A percentile compares a stretch with the other conserved stretches of the same genome.
Conservation (phyloP, 768 basidiomycete genomes). For the Phanerochaete sordida region DNA sequence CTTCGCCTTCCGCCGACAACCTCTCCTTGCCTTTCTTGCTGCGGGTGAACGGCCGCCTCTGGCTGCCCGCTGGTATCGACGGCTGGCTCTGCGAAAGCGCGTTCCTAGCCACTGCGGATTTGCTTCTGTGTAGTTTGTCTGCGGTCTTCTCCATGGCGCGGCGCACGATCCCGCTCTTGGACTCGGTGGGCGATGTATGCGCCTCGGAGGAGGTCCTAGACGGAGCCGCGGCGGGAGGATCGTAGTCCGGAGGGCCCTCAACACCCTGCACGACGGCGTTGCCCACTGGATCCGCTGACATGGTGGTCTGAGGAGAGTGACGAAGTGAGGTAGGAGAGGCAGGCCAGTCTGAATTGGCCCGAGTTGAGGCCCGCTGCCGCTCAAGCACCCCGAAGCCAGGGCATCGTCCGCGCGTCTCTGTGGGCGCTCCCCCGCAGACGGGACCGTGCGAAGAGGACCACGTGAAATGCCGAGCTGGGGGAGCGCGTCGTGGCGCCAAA, state of each 20-base stretch:
- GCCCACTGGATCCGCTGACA: neutral
- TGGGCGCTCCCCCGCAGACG: neutral
- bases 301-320: neutral
- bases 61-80: constrained; percentile 23
- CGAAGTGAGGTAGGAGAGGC: neutral
- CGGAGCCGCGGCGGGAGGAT: constrained; percentile 7
- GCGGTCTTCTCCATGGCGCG: constrained; percentile 50
- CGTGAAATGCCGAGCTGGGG: neutral
- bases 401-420: neutral
- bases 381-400: constrained; percentile 4
- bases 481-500: neutral
- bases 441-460: neutral
- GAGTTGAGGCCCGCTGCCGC: neutral
- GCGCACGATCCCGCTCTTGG: constrained; percentile 18
- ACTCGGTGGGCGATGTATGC: constrained; percentile 11
- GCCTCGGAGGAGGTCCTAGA: constrained; percentile 2
- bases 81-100: constrained; percentile 26
- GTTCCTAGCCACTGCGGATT: constrained; percentile 18
- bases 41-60: constrained; percentile 50
- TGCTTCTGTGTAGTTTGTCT: constrained; percentile 61
- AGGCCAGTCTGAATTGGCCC: constrained; percentile 1
- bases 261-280: constrained; percentile 3
- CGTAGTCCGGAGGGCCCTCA: constrained; percentile 11
- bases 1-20: constrained; percentile 16
- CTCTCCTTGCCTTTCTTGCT: constrained; percentile 48